Evolutionary conservation across 2,329 filamentous ascomycete genomes (phyloP).

Genomic region (Ambrosiella xylebori): DNA sequence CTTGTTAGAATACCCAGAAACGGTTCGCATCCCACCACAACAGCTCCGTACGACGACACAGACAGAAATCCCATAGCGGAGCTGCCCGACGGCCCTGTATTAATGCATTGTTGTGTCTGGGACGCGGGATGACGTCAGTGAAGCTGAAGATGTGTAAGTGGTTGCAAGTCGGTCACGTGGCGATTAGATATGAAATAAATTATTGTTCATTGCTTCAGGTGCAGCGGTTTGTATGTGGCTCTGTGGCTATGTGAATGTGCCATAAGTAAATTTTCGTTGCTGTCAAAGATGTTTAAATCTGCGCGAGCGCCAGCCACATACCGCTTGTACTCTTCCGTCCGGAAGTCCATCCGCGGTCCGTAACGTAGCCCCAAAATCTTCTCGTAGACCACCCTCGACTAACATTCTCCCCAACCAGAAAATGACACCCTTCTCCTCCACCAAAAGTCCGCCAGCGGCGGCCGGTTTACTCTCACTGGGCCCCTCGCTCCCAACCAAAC

Average conservation of each 20-base stretch:
- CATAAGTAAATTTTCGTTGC: too few relatives aligned
- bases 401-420: neutral
- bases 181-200: conserved; percentile 12
- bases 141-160: neutral
- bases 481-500: conserved; percentile 20
- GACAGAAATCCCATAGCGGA: too few relatives aligned
- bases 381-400: conserved; percentile 41
- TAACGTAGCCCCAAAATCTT: conserved; percentile 34
- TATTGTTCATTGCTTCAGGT: neutral
- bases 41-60: too few relatives aligned
- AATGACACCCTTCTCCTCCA: conserved; percentile 25
- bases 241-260: neutral
- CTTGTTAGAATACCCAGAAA: too few relatives aligned
- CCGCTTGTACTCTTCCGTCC: conserved; percentile 6
- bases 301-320: neutral
- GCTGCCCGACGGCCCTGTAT: too few relatives aligned
- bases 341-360: conserved; percentile 9
- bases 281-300: neutral
- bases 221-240: neutral
- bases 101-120: too few relatives aligned
- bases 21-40: too few relatives aligned
- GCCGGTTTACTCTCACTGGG: conserved; percentile 24
- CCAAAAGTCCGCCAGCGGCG: conserved; percentile 19
- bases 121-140: neutral
- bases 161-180: conserved; percentile 1